Evolutionary conservation across 805 yeast genomes (phyloP).

Genomic region (Wickerhamomyces hampshirensis): DNA sequence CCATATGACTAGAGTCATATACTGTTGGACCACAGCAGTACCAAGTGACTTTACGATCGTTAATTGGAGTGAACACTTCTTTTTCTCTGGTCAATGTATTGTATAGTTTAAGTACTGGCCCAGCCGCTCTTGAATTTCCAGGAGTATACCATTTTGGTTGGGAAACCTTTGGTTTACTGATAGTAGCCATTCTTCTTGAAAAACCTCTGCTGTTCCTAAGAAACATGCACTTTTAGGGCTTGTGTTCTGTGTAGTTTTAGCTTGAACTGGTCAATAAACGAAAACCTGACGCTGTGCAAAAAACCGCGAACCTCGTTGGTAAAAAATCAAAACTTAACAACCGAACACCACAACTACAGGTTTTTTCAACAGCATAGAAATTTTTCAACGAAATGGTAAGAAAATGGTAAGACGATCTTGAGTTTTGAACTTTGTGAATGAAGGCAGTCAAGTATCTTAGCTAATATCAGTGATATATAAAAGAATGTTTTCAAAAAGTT

Average conservation of each 20-base stretch:
- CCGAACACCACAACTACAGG: no score
- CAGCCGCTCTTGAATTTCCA: slow-evolving; percentile 9
- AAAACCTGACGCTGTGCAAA: no score
- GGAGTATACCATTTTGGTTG: slow-evolving; percentile 56
- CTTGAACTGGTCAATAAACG: no score
- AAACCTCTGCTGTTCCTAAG: background rate
- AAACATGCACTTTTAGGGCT: slow-evolving; percentile 4
- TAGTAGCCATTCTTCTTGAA: slow-evolving; percentile 23
- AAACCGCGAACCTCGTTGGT: no score
- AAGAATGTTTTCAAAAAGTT: background rate
- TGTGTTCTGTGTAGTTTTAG: background rate
- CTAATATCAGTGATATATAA: no score
- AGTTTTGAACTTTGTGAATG: no score
- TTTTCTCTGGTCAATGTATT: slow-evolving; percentile 83
- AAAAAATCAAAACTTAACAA: no score
- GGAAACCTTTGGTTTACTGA: slow-evolving; percentile 26
- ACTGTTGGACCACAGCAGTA: slow-evolving; percentile 99
- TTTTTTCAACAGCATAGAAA: no score
- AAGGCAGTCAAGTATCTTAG: no score
- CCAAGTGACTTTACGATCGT: slow-evolving; percentile 74
- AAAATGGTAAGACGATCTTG: no score
- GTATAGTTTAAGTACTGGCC: slow-evolving; percentile 57
- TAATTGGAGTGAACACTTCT: slow-evolving; percentile 68
- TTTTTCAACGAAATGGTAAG: no score
- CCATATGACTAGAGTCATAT: slow-evolving; percentile 95